Percentiles rank a stretch among this genome's conserved stretches.
Conservation (phyloP, 345 rosid genomes). For the Pistacia vera region DNA sequence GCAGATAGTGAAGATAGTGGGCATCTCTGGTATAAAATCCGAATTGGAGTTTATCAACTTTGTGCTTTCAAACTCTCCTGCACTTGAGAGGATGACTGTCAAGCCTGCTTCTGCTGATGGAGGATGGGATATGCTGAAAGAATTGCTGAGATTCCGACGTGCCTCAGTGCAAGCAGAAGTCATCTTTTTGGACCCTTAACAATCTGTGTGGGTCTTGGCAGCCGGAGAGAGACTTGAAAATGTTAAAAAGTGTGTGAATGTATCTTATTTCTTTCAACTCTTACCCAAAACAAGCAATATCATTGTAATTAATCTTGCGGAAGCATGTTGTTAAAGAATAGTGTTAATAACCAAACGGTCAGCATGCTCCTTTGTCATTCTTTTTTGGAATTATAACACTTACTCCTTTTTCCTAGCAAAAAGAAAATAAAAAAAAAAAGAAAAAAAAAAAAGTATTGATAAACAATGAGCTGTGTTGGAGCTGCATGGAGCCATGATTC, state of each 20-base stretch:
- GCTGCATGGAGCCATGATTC: background rate
- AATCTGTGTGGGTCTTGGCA: background rate
- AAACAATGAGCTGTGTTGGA: background rate
- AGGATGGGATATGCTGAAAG: conserved; percentile 53
- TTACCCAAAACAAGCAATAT: background rate
- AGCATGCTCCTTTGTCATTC: too few relatives aligned
- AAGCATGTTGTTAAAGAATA: background rate
- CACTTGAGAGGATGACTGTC: conserved; percentile 59
- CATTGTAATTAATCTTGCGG: background rate
- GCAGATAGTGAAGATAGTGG: conserved; percentile 44
- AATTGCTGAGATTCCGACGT: conserved; percentile 57
- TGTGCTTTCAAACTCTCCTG: conserved; percentile 59
- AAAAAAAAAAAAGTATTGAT: too few relatives aligned
- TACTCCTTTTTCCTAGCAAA: too few relatives aligned
- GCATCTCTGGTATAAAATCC: conserved; percentile 43
- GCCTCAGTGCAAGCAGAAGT: conserved; percentile 59
- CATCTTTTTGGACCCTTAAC: conserved; percentile 52
- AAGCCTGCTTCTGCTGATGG: conserved; percentile 49
- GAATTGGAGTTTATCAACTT: conserved; percentile 64
- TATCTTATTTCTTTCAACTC: background rate
- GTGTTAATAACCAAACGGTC: background rate
- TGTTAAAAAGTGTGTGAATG: conserved; percentile 4
- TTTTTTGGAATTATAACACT: too few relatives aligned
- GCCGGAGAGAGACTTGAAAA: background rate
- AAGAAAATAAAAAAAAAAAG: too few relatives aligned